Evolutionary conservation across 2,329 filamentous ascomycete species (phyloP).

Genomic region (Herpotrichia juniperi): DNA sequence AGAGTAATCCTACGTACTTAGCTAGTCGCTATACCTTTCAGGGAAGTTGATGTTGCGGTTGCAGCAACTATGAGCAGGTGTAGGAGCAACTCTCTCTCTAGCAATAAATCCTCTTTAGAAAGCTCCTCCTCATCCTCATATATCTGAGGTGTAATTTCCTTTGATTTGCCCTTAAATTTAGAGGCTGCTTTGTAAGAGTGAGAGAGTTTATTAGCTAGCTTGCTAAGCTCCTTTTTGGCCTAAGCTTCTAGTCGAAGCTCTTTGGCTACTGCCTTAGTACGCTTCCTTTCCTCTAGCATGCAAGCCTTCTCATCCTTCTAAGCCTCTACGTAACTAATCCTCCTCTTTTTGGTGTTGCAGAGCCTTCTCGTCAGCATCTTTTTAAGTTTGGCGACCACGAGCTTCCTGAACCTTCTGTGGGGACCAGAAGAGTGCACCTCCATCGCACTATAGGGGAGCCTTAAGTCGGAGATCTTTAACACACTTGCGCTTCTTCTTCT

Average conservation of each 20-base stretch:
- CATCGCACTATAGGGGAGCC: neutral
- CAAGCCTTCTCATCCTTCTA: neutral
- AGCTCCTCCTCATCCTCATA: neutral
- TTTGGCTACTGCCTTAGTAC: neutral
- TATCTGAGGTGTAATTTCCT: neutral
- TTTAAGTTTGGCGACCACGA: neutral
- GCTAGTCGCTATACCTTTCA: neutral
- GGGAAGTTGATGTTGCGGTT: neutral
- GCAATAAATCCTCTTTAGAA: neutral
- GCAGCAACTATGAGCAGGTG: neutral
- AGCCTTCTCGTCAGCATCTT: neutral
- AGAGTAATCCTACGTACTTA: neutral
- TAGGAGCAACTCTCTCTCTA: neutral
- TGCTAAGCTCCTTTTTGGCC: neutral
- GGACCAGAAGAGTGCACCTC: neutral
- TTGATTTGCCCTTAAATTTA: neutral
- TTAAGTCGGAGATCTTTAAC: neutral
- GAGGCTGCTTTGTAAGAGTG: neutral
- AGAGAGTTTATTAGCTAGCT: neutral
- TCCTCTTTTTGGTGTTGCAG: neutral
- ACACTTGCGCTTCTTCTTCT: neutral
- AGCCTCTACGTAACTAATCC: neutral
- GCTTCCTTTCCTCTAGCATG: neutral
- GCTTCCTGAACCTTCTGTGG: neutral
- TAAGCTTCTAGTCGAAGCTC: neutral